A percentile compares a stretch with the other conserved stretches of the same genome.
Conservation (phyloP, 2,329 filamentous ascomycete genomes). For the Calonectria montana region DNA sequence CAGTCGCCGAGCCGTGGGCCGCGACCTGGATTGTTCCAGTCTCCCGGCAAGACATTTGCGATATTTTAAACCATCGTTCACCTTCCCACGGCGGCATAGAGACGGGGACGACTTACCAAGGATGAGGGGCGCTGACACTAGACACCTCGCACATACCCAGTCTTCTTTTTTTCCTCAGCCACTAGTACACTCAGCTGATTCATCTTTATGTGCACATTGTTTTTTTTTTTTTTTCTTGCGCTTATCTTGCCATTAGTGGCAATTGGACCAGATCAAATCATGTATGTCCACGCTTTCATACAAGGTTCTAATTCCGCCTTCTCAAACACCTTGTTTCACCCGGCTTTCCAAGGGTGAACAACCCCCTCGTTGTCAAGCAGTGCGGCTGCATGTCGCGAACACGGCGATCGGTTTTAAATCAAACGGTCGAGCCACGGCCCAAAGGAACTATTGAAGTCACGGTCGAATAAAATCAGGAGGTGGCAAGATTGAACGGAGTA, state of each 20-base stretch:
- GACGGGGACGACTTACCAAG: neutral
- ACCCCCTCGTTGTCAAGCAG: neutral
- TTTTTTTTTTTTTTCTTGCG: neutral
- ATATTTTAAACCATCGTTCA: neutral
- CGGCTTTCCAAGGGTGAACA: neutral
- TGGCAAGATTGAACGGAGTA: neutral
- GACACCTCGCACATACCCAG: neutral
- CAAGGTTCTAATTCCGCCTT: neutral
- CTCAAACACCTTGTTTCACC: neutral
- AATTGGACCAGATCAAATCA: neutral
- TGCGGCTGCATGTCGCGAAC: neutral
- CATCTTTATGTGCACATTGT: neutral
- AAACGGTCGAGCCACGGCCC: too few relatives aligned
- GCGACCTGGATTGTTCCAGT: neutral
- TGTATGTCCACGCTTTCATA: neutral
- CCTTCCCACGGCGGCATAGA: neutral
- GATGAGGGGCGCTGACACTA: neutral
- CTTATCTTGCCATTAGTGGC: neutral
- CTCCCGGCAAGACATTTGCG: neutral
- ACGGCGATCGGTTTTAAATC: neutral
- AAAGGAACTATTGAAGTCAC: too few relatives aligned
- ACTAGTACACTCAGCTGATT: neutral
- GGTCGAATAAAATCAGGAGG: neutral
- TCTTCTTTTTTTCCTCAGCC: constrained; percentile 1
- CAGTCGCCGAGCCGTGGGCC: neutral